phyloP scores from a whole-genome alignment of 164 flowering plant species.

The Malania oleifera region DNA sequence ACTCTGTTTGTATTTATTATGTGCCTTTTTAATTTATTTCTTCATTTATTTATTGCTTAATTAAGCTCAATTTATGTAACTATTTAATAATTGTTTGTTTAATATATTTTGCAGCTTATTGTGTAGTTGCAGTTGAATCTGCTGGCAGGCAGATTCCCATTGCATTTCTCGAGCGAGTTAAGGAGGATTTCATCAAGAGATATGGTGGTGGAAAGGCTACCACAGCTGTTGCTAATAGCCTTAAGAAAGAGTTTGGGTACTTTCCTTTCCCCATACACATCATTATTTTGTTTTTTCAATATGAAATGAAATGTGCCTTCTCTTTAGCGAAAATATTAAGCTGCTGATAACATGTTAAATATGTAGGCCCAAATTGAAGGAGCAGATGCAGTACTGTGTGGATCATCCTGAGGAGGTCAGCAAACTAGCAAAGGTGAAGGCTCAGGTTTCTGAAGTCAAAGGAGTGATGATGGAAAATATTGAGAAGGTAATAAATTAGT shows the following conservation, averaged over 20 bases:
- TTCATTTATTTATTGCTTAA: no score
- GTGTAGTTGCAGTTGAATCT: constrained; percentile 77
- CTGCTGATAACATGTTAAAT: neutral
- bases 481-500: constrained; percentile 55
- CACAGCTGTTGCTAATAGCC: constrained; percentile 56
- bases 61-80: no score
- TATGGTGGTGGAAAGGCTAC: constrained; percentile 80
- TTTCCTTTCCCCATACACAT: neutral
- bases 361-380: constrained; percentile 72
- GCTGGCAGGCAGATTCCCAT: constrained; percentile 66
- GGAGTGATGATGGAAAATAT: constrained; percentile 96
- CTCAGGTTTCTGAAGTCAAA: constrained; percentile 90
- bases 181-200: constrained; percentile 58
- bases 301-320: neutral
- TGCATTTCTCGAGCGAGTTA: constrained; percentile 69
- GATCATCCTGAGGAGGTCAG: constrained; percentile 90
- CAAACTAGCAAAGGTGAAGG: constrained; percentile 84
- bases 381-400: constrained; percentile 84
- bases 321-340: neutral
- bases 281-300: neutral
- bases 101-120: constrained; percentile 71
- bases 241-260: constrained; percentile 77
- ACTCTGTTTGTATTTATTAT: no score
- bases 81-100: no score
- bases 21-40: no score